Evolutionary conservation across 495 filamentous ascomycete genomes (phyloP).

Genomic region (Neurospora sp.): DNA sequence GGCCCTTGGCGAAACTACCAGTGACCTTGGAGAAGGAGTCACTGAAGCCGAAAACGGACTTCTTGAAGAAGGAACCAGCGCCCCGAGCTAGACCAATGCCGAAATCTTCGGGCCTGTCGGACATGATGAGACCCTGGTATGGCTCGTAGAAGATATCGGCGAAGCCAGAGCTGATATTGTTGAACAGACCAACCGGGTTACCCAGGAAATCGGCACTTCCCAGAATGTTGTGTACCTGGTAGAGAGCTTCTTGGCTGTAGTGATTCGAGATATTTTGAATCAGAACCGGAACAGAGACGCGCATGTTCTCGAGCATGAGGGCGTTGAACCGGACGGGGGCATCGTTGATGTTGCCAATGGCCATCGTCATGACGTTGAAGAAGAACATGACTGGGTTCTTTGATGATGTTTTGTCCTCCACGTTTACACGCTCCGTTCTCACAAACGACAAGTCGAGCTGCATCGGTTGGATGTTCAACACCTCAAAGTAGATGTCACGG

Average conservation of each 20-base stretch:
- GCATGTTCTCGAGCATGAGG: conserved; percentile 88
- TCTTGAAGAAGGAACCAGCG: conserved; percentile 94
- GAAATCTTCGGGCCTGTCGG: conserved; percentile 86
- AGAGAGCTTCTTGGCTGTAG: conserved; percentile 91
- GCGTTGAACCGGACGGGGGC: conserved; percentile 88
- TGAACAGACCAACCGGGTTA: conserved; percentile 95
- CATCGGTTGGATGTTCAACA: conserved; percentile 94
- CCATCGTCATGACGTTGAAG: conserved; percentile 97
- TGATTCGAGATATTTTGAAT: conserved; percentile 79
- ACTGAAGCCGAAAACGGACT: conserved; percentile 91
- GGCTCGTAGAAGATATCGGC: conserved; percentile 98
- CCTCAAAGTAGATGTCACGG: conserved; percentile 95
- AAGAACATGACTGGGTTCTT: conserved; percentile 95
- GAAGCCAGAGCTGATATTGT: conserved; percentile 93
- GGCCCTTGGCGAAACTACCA: conserved; percentile 89
- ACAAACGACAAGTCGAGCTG: conserved; percentile 96
- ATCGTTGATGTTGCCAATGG: conserved; percentile 96
- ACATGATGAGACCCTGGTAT: conserved; percentile 95
- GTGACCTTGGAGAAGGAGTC: conserved; percentile 96
- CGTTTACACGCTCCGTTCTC: conserved; percentile 91
- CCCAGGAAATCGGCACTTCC: conserved; percentile 98
- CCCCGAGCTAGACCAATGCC: conserved; percentile 93
- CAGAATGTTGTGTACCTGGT: conserved; percentile 91
- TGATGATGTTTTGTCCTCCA: conserved; percentile 82
- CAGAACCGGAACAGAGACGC: conserved; percentile 76